phyloP scores from a whole-genome alignment of 495 filamentous ascomycete genomes.

The Aspergillus sclerotioniger region DNA sequence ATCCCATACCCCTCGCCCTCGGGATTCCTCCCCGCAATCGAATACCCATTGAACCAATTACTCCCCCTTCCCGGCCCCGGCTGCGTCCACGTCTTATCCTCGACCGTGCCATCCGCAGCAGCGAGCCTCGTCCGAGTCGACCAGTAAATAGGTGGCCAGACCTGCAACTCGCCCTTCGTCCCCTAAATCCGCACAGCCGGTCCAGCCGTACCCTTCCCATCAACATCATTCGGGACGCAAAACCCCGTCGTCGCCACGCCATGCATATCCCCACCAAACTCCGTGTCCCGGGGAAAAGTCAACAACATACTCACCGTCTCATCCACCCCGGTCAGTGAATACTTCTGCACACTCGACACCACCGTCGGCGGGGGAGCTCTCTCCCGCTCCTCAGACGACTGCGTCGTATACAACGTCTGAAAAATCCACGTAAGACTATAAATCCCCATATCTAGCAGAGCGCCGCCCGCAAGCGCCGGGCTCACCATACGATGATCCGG shows the following conservation, averaged over 20 bases:
- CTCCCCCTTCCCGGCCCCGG: constrained; percentile 38
- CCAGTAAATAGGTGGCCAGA: constrained; percentile 69
- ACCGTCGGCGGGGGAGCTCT: constrained; percentile 56
- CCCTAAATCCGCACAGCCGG: constrained; percentile 82
- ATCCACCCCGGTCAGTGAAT: constrained; percentile 76
- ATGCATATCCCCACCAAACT: constrained; percentile 26
- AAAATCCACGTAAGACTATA: constrained; percentile 93
- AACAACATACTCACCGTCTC: constrained; percentile 77
- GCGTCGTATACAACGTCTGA: constrained; percentile 82
- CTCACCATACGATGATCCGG: constrained; percentile 79
- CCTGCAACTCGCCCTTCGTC: constrained; percentile 80
- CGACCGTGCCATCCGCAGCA: neutral
- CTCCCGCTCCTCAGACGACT: constrained; percentile 53
- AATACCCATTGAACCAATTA: constrained; percentile 62
- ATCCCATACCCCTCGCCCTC: constrained; percentile 69
- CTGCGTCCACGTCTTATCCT: too few relatives aligned
- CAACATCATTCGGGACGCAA: constrained; percentile 64
- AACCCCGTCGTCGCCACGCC: constrained; percentile 77
- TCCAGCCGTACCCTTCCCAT: constrained; percentile 56
- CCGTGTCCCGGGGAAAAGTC: constrained; percentile 55
- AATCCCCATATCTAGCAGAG: constrained; percentile 81
- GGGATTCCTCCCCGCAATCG: constrained; percentile 27
- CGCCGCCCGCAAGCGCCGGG: constrained; percentile 79
- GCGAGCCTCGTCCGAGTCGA: constrained; percentile 64
- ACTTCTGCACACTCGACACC: constrained; percentile 66